Base-by-base conservation (phyloP, 176 grass and related monocot genomes). In the Melocanna baccifera region DNA sequence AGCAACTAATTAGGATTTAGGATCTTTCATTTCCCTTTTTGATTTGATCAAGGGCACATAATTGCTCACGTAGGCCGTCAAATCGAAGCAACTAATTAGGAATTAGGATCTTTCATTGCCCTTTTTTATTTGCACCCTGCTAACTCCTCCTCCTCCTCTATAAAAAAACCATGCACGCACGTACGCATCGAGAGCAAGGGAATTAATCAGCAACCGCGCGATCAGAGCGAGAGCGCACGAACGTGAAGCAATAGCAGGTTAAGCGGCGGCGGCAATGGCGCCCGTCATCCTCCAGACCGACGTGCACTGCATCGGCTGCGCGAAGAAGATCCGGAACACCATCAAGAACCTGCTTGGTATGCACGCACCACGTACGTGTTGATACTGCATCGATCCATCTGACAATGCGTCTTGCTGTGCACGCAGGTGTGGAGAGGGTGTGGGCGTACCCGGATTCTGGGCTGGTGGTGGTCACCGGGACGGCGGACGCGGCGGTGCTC, bases 391-490 rank as follows among this genome's bases (percentile, higher is more conserved):
- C 15, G 4, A 52, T 51, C 3, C 14, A 51, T 52, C 50, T 52
- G 16, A 52, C 50, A 52, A 59, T 29, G 86, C 63, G 77, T 55
- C 51, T 51, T 51, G 48, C 1, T 51, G 48, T 18, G 48, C 4
- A 6, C 20, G 85, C 63, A 83, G 83, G 62, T 0, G 72, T 77
- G 62, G 47, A 68, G 61, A 26, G 28, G 47, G 83, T 77, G 48
- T 68, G 23, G 71, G 72, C 40, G 22, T 67, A 23, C 46, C 61
- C 39, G 62, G 72, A 76, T 4, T 52, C 71, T 53, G 83, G 48
- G 5, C 58, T 76, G 46, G 71, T 84, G 45, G 34, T 76, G 5
- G 47, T 84, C 15, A 0, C 11, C 16, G 72, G 72, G 18, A 22
- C 16, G 5, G 37, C 34, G 10, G 83, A 84, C 83, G 72, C 72